A percentile compares a stretch with the other conserved stretches of the same genome.
These are phyloP conservation scores for Sutorius australiensis DNA, from an alignment of 768 basidiomycete species.

Conservation along the genomic window DNA sequence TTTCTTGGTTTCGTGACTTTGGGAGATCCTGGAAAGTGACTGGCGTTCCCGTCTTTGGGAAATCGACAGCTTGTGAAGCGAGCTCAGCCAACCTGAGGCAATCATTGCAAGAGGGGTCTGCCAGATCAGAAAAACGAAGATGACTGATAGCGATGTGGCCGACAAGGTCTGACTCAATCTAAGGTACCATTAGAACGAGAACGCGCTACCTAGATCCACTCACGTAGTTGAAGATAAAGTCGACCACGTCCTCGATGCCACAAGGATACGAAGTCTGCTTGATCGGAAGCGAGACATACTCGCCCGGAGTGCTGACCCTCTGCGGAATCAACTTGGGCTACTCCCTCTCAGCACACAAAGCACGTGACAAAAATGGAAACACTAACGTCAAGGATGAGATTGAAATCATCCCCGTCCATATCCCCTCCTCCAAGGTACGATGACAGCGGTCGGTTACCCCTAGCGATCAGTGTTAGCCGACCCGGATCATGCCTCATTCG, in stretches of 20 bases:
- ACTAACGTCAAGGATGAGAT: constrained; percentile 42
- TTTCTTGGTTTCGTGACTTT: constrained; percentile 16
- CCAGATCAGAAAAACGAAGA: constrained; percentile 41
- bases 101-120: constrained; percentile 31
- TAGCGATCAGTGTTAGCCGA: constrained; percentile 14
- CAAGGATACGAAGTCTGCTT: constrained; percentile 32
- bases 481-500: background rate
- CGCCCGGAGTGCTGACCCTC: constrained; percentile 30
- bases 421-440: constrained; percentile 52
- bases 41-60: constrained; percentile 42
- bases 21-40: constrained; percentile 38
- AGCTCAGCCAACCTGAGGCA: constrained; percentile 43
- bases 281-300: constrained; percentile 36
- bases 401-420: constrained; percentile 51
- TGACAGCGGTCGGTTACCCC: constrained; percentile 43
- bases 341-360: constrained; percentile 7
- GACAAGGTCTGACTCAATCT: constrained; percentile 39
- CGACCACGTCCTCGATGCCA: constrained; percentile 41
- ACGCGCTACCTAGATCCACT: constrained; percentile 9
- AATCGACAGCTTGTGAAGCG: constrained; percentile 48
- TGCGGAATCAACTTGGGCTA: constrained; percentile 33
- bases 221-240: constrained; percentile 48
- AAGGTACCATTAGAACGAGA: background rate
- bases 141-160: constrained; percentile 42
- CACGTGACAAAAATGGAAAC: background rate